Base-by-base conservation (phyloP, 129 eudicot species). In the Centaurea solstitialis region DNA sequence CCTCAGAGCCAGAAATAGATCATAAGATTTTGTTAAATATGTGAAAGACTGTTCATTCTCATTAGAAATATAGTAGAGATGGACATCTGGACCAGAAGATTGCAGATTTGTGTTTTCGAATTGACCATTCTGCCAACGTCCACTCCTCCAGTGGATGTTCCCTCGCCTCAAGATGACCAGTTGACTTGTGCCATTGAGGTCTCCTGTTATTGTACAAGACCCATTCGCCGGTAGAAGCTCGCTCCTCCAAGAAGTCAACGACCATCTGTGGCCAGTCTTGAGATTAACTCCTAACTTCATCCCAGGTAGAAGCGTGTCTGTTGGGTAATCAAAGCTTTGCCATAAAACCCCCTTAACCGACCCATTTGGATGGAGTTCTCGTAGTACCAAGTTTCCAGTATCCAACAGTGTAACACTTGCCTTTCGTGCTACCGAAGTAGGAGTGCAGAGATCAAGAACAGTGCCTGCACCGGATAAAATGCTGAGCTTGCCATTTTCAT, bases 311-410 rank as follows among this genome's bases (percentile, higher is more conserved):
- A 86, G 80, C 0, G 88, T 85, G 73, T 88, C 86, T 11, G 89
- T 83, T 3, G 92, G 92, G 59, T 88, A 39, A 78, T 88, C 92
- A 74, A 86, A 88, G 75, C 92, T 88, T 72, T 83, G 88, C 92
- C 89, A 88, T 30, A 85, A 79, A 10, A 81, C 69, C 73, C 8
- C 61, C 21, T 68, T 75, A 71, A 70, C 62, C 0, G 87, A 79
- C 50, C 87, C 77, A 30, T 68, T 23, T 22, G 76, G 38, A 18
- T 83, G 39, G 71, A 82, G 11, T 77, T 79, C 83, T n/a, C 30
- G 73, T 23, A 85, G 47, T 57, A 83, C 77, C 12, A 86, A 77
- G 67, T 88, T 86, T 10, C 89, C 89, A 13, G 77, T n/a, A 80
- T 88, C 81, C 57, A 70, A 70, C 13, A 88, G 76, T 24, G 65